These are phyloP conservation scores for Mycosphaerella sp. DNA, from an alignment of 2,329 filamentous ascomycete species.

Conservation along the genomic window DNA sequence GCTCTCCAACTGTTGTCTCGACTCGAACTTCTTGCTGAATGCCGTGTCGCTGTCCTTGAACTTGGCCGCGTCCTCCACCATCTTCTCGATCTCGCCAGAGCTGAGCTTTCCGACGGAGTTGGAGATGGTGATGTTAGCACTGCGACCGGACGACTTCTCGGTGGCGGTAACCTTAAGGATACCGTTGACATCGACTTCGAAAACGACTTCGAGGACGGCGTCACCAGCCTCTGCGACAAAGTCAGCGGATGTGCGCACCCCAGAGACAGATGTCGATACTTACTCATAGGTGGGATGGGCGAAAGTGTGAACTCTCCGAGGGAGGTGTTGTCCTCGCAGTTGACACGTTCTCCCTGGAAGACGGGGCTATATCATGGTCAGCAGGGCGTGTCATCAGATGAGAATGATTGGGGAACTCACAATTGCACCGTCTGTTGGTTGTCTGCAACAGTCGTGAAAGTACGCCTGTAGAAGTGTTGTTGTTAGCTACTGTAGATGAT, in stretches of 20 bases:
- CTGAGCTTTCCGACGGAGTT: constrained; percentile 99
- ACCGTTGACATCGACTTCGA: constrained; percentile 99
- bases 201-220: constrained; percentile 93
- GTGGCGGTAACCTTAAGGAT: constrained; percentile 93
- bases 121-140: constrained; percentile 98
- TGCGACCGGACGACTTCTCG: constrained; percentile 97
- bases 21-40: constrained; percentile 99
- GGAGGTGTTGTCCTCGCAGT: constrained; percentile 97
- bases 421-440: constrained; percentile 79
- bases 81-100: constrained; percentile 88
- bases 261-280: background rate
- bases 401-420: background rate
- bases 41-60: constrained; percentile 98
- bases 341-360: constrained; percentile 86
- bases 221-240: constrained; percentile 62
- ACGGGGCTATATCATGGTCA: constrained; percentile 45
- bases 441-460: constrained; percentile 31
- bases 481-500: constrained; percentile 1
- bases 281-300: constrained; percentile 50
- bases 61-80: constrained; percentile 95
- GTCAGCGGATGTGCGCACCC: background rate
- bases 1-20: constrained; percentile 97
- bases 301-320: constrained; percentile 94
- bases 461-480: background rate
- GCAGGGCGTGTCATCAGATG: constrained; percentile 33